phyloP scores from a whole-genome alignment of 768 basidiomycete species.

The Coprinopsis sp. region DNA sequence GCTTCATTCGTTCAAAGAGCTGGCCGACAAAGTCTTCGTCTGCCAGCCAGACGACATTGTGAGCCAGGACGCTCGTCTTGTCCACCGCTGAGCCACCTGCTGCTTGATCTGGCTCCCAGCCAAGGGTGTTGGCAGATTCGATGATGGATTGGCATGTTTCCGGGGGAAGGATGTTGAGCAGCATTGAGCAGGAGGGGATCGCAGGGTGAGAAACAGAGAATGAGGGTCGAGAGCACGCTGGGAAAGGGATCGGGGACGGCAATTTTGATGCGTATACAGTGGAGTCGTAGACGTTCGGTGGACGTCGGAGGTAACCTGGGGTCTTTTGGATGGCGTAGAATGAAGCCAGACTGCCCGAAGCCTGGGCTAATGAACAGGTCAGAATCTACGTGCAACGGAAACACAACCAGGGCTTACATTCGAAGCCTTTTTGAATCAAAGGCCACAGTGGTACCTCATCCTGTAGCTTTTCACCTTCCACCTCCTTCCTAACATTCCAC shows the following conservation, averaged over 20 bases:
- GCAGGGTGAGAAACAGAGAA: constrained; percentile 1
- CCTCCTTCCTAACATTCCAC: not conserved
- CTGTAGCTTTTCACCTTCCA: not conserved
- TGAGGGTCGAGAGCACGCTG: not conserved
- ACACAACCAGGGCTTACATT: not conserved
- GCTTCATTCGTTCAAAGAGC: not conserved
- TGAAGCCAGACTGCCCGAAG: not conserved
- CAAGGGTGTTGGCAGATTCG: not conserved
- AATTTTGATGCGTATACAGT: not conserved
- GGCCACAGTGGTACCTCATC: not conserved
- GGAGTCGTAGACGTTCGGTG: not conserved
- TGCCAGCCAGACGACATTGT: constrained; percentile 1
- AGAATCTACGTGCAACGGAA: too few species aligned
- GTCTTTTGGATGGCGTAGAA: not conserved
- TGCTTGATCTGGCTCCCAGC: not conserved
- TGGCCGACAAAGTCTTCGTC: not conserved
- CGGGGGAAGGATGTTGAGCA: not conserved
- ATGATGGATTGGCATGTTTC: not conserved
- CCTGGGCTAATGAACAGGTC: too few species aligned
- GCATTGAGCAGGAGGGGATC: not conserved
- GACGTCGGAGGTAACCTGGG: not conserved
- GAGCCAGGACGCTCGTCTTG: constrained; percentile 1
- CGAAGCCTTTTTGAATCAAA: constrained; percentile 1
- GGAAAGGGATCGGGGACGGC: not conserved
- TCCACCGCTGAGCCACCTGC: not conserved